A percentile compares a stretch with the other conserved stretches of the same genome.
These are phyloP conservation scores for Nakazawaea anatomiae DNA, from an alignment of 805 yeast species.

Conservation along the genomic window DNA sequence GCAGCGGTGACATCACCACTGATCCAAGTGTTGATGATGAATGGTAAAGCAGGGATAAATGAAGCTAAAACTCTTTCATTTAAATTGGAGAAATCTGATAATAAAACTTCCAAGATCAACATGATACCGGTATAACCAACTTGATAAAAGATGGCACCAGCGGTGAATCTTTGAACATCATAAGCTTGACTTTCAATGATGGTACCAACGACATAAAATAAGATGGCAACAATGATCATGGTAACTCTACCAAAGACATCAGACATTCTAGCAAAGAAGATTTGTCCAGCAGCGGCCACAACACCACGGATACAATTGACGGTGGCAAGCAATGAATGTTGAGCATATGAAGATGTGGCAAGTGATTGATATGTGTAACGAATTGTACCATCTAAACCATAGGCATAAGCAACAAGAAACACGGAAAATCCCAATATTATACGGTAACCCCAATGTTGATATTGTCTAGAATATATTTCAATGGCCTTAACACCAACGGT, in stretches of 20 bases:
- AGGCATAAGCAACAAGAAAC: conserved; percentile 52
- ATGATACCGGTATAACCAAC: conserved; percentile 62
- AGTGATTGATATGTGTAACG: conserved; percentile 43
- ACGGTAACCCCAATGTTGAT: conserved; percentile 29
- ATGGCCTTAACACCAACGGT: conserved; percentile 51
- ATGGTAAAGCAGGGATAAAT: conserved; percentile 65
- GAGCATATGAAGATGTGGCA: conserved; percentile 49
- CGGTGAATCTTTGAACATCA: conserved; percentile 53
- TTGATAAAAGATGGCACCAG: conserved; percentile 52
- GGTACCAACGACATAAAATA: conserved; percentile 59
- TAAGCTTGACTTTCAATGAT: conserved; percentile 56
- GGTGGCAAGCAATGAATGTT: conserved; percentile 53
- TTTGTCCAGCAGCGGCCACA: conserved; percentile 62
- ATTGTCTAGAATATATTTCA: conserved; percentile 49
- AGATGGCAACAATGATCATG: conserved; percentile 38
- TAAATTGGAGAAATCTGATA: conserved; percentile 63
- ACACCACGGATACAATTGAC: conserved; percentile 53
- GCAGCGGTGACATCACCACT: conserved; percentile 49
- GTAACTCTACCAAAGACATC: conserved; percentile 65
- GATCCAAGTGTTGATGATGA: conserved; percentile 74
- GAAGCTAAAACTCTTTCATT: conserved; percentile 67
- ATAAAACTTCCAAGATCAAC: conserved; percentile 47
- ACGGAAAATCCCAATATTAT: conserved; percentile 38
- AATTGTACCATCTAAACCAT: conserved; percentile 50
- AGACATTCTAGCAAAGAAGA: conserved; percentile 56